Evolutionary conservation across 441 rosid genomes (phyloP).

Genomic region (Eutrema salsugineum): DNA sequence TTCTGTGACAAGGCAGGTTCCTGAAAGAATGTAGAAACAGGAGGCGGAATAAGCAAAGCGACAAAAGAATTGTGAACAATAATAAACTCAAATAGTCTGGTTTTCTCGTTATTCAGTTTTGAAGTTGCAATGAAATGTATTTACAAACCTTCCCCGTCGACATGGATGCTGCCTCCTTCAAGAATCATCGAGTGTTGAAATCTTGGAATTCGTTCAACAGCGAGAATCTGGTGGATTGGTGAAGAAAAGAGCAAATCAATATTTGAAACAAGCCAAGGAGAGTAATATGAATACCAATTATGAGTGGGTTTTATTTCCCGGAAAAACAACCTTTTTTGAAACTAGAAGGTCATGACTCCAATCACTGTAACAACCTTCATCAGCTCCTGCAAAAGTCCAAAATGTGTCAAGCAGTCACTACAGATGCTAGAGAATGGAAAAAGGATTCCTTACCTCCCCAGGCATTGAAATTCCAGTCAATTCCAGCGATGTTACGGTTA

Average conservation of each 20-base stretch:
- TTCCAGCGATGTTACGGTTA: conserved; percentile 62
- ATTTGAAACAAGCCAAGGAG: not conserved
- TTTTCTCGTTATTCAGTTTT: not conserved
- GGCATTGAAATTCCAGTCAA: conserved; percentile 87
- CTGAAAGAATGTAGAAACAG: conserved; percentile 29
- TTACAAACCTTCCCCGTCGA: conserved; percentile 83
- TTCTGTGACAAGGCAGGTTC: conserved; percentile 89
- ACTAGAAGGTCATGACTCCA: conserved; percentile 87
- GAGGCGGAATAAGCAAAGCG: not conserved
- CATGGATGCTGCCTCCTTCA: conserved; percentile 99
- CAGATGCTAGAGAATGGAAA: not conserved
- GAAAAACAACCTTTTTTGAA: conserved; percentile 57
- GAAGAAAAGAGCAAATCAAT: conserved; percentile 6
- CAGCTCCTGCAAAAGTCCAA: conserved; percentile 47
- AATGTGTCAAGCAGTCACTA: not conserved
- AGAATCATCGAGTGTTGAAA: conserved; percentile 71
- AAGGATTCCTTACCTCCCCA: conserved; percentile 65
- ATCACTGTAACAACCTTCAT: conserved; percentile 82
- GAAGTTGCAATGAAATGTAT: not conserved
- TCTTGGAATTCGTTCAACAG: conserved; percentile 63
- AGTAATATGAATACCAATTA: not conserved
- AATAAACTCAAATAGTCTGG: not conserved
- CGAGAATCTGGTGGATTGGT: conserved; percentile 56
- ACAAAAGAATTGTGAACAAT: not conserved
- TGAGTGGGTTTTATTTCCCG: not conserved